Base-by-base conservation (phyloP, 768 basidiomycete genomes). In the Auriculariales sp. region DNA sequence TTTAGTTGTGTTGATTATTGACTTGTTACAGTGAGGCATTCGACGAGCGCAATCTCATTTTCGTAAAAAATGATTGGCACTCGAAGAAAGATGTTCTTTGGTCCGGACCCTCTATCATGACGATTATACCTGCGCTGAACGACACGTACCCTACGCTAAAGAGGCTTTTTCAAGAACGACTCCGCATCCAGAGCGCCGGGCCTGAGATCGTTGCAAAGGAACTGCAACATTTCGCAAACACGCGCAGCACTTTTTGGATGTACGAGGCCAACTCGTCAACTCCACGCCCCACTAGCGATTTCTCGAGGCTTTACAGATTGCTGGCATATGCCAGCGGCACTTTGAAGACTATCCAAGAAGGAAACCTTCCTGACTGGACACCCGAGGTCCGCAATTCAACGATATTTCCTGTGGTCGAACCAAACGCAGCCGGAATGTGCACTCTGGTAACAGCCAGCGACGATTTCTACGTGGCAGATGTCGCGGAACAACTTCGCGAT, bases 81-180 rank as follows among this genome's bases (percentile, higher is more conserved):
- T 6, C 4, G 15, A 10, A 19, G 11, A 12, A 33, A 19, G 31
- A 47, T 32, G 53, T 52, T 5, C 52, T 57, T 22, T 59, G 58
- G 58, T n/a, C 50, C 19, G 58, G 56, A 3, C 56, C 58, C 1
- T 50, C 39, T 14, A 53, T 56, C 0, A 47, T 59, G 49, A 58
- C 49, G 19, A 50, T 58, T 6, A 57, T 52, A 36, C 39, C 52
- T 3, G 19, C 49, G 36, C 53, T 59, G 28, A 49, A 39, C 12
- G 24, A 30, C 28, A 42, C 44, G n/a, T 59, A 55, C 49, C 51
- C 50, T 1, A 22, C 28, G 31, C 28, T 59, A 7, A 25, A 25
- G 24, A 25, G 52, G 22, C 54, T 59, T 28, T 59, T 59, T 49
- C 46, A 50, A 15, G 15, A 25, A 17, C 49, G 55, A 31, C 49